Evolutionary conservation across 306 rosid genomes (phyloP), one percentile per base, ranked within the genome.

Genomic region (Crataegus laevigata): DNA sequence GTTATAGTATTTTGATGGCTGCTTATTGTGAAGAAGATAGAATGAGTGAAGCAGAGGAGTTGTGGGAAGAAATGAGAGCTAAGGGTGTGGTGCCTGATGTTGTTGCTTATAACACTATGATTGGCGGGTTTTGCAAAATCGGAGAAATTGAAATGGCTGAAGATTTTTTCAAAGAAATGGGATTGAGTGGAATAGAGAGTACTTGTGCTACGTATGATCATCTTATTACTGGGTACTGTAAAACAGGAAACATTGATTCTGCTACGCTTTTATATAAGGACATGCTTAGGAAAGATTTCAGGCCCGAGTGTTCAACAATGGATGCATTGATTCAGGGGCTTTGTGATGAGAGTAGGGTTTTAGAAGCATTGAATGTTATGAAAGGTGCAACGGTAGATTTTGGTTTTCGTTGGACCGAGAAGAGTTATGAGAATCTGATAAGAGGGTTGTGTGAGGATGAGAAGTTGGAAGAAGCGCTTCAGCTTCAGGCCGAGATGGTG

Each of bases 401-500:
- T 81, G 90, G 79, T 54, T 78, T 87, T 42, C 30, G 74, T 79
- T 88, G 87, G 3, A 81, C 79, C 30, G 82, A 73, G 77, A 85
- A 82, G 84, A 86, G 89, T 79, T 89, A 86, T 54, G 89, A 84
- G 81, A 61, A 83, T 74, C 57, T 94, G 86, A 81, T 94, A 68
- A 80, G 78, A 75, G 90, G 89, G 59, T 77, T 91, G 51, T 86
- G 96, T 68, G 63, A 38, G 50, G 84, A 89, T 76, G 92, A 86
- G 76, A 89, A 75, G 32, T 80, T 86, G 87, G 91, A 89, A 71
- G 90, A 84, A 70, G 96, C 90, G 0, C 40, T 90, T 75, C 88
- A 86, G 81, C 81, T 91, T 82, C 98, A 90, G 81, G 93, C 89
- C 2, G 88, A 94, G 86, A 94, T 91, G 98, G 87, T 89, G 30